Percentiles rank a stretch among this genome's conserved stretches.
Evolutionary conservation across 2,329 filamentous ascomycete species (phyloP).

Genomic region (Fusarium newnesense): DNA sequence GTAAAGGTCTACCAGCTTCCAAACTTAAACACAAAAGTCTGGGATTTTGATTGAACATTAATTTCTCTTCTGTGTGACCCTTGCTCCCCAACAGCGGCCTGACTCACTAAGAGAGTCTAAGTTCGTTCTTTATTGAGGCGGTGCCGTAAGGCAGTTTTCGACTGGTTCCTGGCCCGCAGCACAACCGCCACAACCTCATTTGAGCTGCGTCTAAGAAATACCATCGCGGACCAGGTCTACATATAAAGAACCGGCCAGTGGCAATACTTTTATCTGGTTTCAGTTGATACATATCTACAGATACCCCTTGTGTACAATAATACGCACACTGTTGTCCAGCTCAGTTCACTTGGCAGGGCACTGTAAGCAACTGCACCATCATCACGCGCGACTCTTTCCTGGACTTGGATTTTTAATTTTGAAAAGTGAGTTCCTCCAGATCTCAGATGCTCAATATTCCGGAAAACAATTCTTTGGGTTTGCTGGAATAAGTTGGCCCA

Average conservation of each 20-base stretch:
- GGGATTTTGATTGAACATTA: not conserved
- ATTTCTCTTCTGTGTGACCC: not conserved
- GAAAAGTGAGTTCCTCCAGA: constrained; percentile 9
- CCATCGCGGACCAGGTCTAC: not conserved
- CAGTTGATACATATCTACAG: not conserved
- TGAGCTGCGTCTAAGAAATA: constrained; percentile 10
- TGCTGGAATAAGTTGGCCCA: not conserved
- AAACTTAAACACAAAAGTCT: not conserved
- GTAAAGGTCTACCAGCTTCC: not conserved
- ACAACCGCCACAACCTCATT: constrained; percentile 16
- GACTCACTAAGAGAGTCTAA: constrained; percentile 32
- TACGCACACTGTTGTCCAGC: not conserved
- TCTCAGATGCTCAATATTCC: not conserved
- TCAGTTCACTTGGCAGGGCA: not conserved
- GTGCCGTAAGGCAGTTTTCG: constrained; percentile 43
- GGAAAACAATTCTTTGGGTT: not conserved
- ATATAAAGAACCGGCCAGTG: constrained; percentile 13
- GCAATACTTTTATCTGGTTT: not conserved
- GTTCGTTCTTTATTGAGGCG: constrained; percentile 32
- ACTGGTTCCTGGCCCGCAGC: constrained; percentile 19
- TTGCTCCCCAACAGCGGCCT: constrained; percentile 24
- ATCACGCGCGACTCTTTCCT: not conserved
- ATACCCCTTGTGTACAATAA: not conserved
- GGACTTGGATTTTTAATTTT: not conserved
- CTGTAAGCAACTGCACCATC: not conserved